Base-by-base conservation (phyloP, 768 basidiomycete species). In the Rhizopogon vulgaris region DNA sequence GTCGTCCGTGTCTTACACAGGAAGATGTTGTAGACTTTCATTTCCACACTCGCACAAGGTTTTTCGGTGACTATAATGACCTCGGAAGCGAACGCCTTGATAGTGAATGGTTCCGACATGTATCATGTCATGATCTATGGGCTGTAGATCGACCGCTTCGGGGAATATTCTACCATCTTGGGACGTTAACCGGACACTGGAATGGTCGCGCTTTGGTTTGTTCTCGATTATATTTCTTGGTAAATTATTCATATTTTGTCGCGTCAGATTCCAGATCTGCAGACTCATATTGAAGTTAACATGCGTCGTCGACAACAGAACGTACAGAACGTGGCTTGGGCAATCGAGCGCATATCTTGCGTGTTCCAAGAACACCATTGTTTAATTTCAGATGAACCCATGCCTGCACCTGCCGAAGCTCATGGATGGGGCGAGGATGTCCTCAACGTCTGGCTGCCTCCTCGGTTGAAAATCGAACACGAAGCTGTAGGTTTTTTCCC, bases 401-500 rank as follows among this genome's bases (percentile, higher is more conserved):
- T 79, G 38, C 11, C 51, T 30, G 59, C 69, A 34, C 73, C 73
- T 6, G 52, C 61, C 2, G 70, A 71, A 53, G 63, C 56, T 32
- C 58, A 62, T 15, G 70, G 64, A 27, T 27, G 38, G 36, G 74
- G 70, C 2, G 74, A 78, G 52, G 72, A 78, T 56, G 54, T 77
- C 46, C 64, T 77, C 32, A 78, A 75, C 52, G 76, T 73, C 30
- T 79, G 77, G 77, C 54, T 78, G 34, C 78, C 78, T 40, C 63
- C 57, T 57, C 66, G 71, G 32, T 22, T 67, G 38, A 60, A 52
- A 15, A 56, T 78, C 49, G 65, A 58, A 34, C 65, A 65, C 39
- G 58, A 57, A 30, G 54, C 70, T 47, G 75, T 76, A 47, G 57
- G 73, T 57, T 36, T 4, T 18, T 17, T 46, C 40, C 40, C 18